These are phyloP conservation scores for Cunninghamia lanceolata DNA, from an alignment of 75 land plant species.

Conservation along the genomic window DNA sequence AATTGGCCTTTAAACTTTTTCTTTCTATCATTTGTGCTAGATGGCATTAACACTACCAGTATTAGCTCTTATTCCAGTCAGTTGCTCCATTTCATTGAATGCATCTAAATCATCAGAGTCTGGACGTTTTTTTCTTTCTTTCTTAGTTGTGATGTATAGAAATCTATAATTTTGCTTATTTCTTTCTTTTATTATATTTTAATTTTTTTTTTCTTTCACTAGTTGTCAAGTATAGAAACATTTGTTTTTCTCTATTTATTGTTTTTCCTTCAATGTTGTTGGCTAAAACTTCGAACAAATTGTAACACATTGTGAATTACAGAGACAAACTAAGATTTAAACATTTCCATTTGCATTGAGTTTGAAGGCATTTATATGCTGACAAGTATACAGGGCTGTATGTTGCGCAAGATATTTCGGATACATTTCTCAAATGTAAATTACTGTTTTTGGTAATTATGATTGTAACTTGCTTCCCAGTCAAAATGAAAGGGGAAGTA, in stretches of 20 bases:
- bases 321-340: neutral
- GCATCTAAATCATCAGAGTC: neutral
- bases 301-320: neutral
- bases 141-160: neutral
- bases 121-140: neutral
- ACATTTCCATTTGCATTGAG: neutral
- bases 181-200: no score
- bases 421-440: neutral
- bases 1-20: neutral
- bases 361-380: neutral
- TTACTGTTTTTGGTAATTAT: neutral
- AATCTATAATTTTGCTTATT: no score
- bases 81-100: neutral
- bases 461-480: neutral
- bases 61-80: neutral
- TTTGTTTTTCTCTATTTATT: no score
- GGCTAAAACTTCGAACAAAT: neutral
- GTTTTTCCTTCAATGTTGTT: neutral
- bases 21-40: neutral
- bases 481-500: neutral
- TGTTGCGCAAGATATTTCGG: neutral
- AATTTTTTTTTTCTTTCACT: no score
- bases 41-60: neutral
- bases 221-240: neutral
- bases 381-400: neutral